Base-by-base conservation (phyloP, 805 yeast genomes). In the Wickerhamiella sorbophila region DNA sequence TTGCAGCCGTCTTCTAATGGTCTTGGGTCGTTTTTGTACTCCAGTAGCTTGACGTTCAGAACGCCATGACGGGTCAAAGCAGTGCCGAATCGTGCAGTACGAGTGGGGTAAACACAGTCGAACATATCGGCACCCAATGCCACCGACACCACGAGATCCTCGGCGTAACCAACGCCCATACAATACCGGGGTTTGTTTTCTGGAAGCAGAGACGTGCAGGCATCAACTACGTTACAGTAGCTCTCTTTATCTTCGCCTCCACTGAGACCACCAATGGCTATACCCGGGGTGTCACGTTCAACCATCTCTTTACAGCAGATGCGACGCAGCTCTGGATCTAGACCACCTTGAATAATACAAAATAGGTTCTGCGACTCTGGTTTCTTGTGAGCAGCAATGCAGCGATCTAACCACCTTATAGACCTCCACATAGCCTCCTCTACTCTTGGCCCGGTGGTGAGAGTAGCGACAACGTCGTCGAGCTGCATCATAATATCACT, bases 101-200 rank as follows among this genome's bases (percentile, higher is more conserved):
- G 52, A 3, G 70, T 65, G 9, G 70, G 70, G 46, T 63, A 66
- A 4, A 66, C 70, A 41, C 70, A 66, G 45, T 66, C 70, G 49
- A 66, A 66, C 56, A 66, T 52, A 45, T 66, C 70, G 2, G 69
- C 70, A 1, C 70, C 70, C 32, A 66, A 55, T 2, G 70, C 70
- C 4, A 66, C 71, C 1, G 65, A 59, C 5, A 66, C 71, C 4
- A 66, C 65, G 46, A 66, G 51, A 45, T 66, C 70, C 45, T 66
- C 70, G 5, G 71, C 71, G 42, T 66, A 66, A 15, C 70, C 70
- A 4, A 66, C 68, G 14, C 70, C 70, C 70, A 66, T 66, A 48
- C 67, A 64, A 46, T 66, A 66, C 16, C 67, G 55, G 1, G 71
- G 71, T 49, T 66, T 66, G 43, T 54, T 44, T 31, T 58, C 55